These are phyloP conservation scores for Russula abietina DNA, from an alignment of 768 basidiomycete genomes.

Conservation along the genomic window DNA sequence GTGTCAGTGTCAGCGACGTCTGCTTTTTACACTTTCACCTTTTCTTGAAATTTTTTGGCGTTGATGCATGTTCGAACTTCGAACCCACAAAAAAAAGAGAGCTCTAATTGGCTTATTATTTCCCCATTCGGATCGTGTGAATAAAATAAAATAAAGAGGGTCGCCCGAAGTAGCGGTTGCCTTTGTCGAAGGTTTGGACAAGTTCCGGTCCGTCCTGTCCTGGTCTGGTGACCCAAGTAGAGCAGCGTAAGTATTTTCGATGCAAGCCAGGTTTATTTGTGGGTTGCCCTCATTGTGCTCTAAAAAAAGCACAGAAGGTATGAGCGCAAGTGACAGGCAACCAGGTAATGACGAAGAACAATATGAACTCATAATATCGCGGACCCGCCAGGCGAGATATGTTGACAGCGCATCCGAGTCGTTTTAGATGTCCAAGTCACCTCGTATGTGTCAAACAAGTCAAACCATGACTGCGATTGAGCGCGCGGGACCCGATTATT, in stretches of 20 bases:
- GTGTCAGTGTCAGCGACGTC: neutral
- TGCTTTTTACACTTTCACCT: neutral
- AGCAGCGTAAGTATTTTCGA: neutral
- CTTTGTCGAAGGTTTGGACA: neutral
- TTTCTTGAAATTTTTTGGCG: neutral
- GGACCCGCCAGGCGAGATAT: neutral
- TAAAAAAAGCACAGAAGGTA: neutral
- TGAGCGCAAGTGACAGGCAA: constrained; percentile 3
- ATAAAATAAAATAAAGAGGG: neutral
- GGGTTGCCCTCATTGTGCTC: neutral
- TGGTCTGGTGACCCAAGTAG: neutral
- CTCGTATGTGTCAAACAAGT: too few relatives aligned
- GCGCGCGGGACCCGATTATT: constrained; percentile 7
- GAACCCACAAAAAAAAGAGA: neutral
- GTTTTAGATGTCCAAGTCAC: neutral
- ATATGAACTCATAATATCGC: neutral
- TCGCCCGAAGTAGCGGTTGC: neutral
- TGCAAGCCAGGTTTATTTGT: neutral
- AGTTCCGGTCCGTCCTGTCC: too few relatives aligned
- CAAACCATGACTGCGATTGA: neutral
- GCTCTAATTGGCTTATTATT: neutral
- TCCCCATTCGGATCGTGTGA: constrained; percentile 10
- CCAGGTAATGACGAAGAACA: neutral
- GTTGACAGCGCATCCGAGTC: neutral
- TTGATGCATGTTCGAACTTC: too few relatives aligned